Base-by-base conservation (phyloP, 2,329 filamentous ascomycete genomes). In the Fonsecaea erecta region DNA sequence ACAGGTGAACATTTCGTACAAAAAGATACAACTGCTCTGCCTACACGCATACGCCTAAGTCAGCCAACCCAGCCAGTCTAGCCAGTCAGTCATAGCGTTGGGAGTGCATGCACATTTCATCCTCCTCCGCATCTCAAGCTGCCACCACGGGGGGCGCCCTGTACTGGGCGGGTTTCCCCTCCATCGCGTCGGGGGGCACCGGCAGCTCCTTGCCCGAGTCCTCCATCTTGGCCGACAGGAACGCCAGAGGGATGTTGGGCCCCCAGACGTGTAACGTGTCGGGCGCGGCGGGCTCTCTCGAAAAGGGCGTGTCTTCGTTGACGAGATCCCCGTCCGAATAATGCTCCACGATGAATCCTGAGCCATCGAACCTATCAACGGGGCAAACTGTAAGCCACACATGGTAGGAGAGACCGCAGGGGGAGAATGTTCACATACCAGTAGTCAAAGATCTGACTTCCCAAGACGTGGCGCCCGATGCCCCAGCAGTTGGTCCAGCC, bases 391-490 rank as follows among this genome's bases (percentile, higher is more conserved):
- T n/a, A n/a, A n/a, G n/a, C n/a, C n/a, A n/a, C n/a, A n/a, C n/a
- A n/a, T n/a, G n/a, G n/a, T n/a, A n/a, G n/a, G n/a, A n/a, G n/a
- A n/a, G n/a, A n/a, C n/a, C n/a, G n/a, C n/a, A n/a, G n/a, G n/a
- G n/a, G n/a, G n/a, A n/a, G n/a, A n/a, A n/a, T n/a, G 28, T 8
- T 30, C n/a, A 37, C 68, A 12, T 62, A 88, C 87, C 88, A 90
- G 74, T 90, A 90, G 72, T 91, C 88, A 70, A 91, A 92, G 58
- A 91, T 86, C 77, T 91, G 89, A 68, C 83, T 86, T 3, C 89
- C 89, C 71, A 91, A 80, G 24, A 90, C 83, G 78, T 91, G 89
- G 59, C 89, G 77, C 0, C 89, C 89, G 0, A 92, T 85, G 1
- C 89, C 89, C 89, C 89, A 92, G 67, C 87, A 87, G 70, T 82